Conservation (phyloP, 2,329 filamentous ascomycete species). For the Paracorniculantispora psalliotae region DNA sequence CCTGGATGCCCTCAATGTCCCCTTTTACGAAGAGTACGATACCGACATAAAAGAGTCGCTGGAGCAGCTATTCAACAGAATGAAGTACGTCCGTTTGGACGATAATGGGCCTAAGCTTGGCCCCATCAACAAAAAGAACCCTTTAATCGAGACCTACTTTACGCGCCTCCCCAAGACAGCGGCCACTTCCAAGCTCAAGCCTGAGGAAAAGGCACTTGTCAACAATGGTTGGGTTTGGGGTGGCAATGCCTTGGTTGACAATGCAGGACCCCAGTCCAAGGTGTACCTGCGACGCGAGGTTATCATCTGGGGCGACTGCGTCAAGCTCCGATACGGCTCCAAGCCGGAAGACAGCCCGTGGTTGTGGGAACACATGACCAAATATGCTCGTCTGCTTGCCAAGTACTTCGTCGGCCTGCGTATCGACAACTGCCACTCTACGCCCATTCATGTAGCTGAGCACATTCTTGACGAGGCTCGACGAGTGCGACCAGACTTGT, state of each 20-base stretch:
- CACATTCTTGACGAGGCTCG: slow-evolving; percentile 94
- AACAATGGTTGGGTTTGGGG: slow-evolving; percentile 99
- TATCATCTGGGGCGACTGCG: slow-evolving; percentile 97
- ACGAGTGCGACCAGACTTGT: slow-evolving; percentile 77
- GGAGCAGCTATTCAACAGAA: slow-evolving; percentile 87
- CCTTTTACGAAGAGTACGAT: slow-evolving; percentile 91
- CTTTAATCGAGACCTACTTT: slow-evolving; percentile 91
- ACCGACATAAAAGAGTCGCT: slow-evolving; percentile 75
- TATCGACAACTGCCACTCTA: slow-evolving; percentile 98
- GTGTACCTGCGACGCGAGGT: slow-evolving; percentile 96
- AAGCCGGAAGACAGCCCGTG: slow-evolving; percentile 81
- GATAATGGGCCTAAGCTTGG: slow-evolving; percentile 84
- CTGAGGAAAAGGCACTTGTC: slow-evolving; percentile 72
- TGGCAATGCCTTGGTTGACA: slow-evolving; percentile 88
- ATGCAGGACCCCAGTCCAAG: slow-evolving; percentile 81
- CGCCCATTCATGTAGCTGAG: slow-evolving; percentile 88
- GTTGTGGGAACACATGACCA: slow-evolving; percentile 93
- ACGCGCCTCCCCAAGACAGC: slow-evolving; percentile 79
- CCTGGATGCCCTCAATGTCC: slow-evolving; percentile 78
- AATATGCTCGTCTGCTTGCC: slow-evolving; percentile 86
- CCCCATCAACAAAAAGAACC: slow-evolving; percentile 68
- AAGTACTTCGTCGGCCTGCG: slow-evolving; percentile 94
- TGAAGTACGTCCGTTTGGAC: slow-evolving; percentile 93
- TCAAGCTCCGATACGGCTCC: slow-evolving; percentile 87
- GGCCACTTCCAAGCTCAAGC: slow-evolving; percentile 68